A percentile compares a stretch with the other conserved stretches of the same genome.
phyloP scores from a whole-genome alignment of 441 rosid species.

The Populus trichocarpa region DNA sequence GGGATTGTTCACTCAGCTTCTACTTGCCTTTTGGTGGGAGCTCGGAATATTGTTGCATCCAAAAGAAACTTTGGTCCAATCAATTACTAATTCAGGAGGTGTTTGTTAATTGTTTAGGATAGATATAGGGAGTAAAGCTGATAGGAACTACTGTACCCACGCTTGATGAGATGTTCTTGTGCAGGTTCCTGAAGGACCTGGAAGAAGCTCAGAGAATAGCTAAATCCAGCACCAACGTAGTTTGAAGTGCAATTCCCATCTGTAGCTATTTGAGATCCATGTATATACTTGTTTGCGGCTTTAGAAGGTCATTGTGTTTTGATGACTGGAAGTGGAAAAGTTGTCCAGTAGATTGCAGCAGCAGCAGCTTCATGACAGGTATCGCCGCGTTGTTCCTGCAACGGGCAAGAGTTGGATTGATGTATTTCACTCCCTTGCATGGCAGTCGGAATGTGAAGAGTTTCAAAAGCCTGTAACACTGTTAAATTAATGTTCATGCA shows the following conservation, averaged over 20 bases:
- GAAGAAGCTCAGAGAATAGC: conserved; percentile 89
- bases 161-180: not conserved
- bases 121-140: not conserved
- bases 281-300: conserved; percentile 24
- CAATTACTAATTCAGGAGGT: not conserved
- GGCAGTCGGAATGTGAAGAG: not conserved
- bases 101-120: not conserved
- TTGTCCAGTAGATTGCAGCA: too few relatives aligned
- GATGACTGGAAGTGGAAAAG: too few relatives aligned
- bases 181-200: conserved; percentile 85
- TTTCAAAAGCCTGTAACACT: not conserved
- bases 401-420: too few relatives aligned
- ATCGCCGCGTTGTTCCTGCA: too few relatives aligned
- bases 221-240: conserved; percentile 52
- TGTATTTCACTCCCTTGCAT: not conserved
- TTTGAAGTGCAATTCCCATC: conserved; percentile 36
- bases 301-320: not conserved
- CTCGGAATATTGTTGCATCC: not conserved
- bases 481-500: not conserved
- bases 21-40: not conserved
- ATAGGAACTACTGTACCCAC: not conserved
- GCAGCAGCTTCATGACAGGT: too few relatives aligned
- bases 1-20: not conserved
- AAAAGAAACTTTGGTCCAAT: not conserved
- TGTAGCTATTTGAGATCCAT: conserved; percentile 17